A percentile compares a stretch with the other conserved stretches of the same genome.
Evolutionary conservation across 306 rosid genomes (phyloP).

Genomic region (Fragaria ananassa): DNA sequence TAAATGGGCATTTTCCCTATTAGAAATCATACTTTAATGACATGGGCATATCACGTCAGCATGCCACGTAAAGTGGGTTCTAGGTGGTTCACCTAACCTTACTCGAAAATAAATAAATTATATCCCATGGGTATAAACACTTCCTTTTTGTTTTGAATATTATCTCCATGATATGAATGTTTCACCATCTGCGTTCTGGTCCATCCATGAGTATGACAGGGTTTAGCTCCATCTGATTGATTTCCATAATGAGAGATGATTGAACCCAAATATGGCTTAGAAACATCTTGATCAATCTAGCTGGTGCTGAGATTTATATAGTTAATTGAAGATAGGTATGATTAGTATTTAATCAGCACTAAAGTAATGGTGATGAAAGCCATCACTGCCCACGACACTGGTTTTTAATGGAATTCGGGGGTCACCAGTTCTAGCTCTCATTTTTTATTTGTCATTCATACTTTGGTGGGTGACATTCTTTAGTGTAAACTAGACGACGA

Average conservation of each 20-base stretch:
- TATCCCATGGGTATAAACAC: no score
- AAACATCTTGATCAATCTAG: background rate
- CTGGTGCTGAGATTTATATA: background rate
- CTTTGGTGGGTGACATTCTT: background rate
- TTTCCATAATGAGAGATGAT: background rate
- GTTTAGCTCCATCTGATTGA: background rate
- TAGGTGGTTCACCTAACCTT: no score
- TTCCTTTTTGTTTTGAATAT: no score
- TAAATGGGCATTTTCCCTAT: no score
- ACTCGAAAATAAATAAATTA: no score
- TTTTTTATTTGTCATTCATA: background rate
- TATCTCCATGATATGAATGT: background rate
- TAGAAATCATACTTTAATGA: no score
- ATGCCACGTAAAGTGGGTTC: no score
- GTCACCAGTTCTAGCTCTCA: background rate
- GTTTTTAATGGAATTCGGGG: background rate
- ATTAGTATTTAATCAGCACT: background rate
- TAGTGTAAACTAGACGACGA: background rate
- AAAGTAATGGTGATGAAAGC: background rate
- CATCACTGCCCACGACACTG: slow-evolving; percentile 1
- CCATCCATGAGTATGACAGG: background rate
- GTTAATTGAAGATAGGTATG: background rate
- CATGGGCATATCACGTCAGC: no score
- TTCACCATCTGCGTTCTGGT: background rate
- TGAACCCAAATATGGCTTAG: background rate